Percentiles rank a stretch among this genome's conserved stretches.
Conservation (phyloP, 2,329 filamentous ascomycete species). For the Fusarium sp. region DNA sequence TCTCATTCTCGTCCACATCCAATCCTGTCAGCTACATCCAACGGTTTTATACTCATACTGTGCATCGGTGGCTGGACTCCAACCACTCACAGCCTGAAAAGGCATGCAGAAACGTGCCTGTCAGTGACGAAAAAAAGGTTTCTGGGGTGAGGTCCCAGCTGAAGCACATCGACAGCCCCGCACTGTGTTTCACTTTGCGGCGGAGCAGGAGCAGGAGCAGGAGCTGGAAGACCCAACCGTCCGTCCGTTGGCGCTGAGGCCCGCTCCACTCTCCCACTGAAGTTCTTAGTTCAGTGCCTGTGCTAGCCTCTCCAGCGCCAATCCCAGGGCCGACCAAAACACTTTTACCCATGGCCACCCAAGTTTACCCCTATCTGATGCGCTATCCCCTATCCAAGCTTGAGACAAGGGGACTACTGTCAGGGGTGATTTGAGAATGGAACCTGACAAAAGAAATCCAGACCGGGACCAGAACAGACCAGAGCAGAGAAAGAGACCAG, state of each 20-base stretch:
- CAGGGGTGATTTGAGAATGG: conserved; percentile 34
- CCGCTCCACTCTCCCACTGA: conserved; percentile 14
- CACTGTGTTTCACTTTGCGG: conserved; percentile 41
- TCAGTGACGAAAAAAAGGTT: conserved; percentile 23
- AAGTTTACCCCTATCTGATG: conserved; percentile 41
- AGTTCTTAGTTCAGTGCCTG: background rate
- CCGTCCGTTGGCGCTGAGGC: conserved; percentile 30
- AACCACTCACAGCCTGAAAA: conserved; percentile 22
- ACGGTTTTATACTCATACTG: conserved; percentile 21
- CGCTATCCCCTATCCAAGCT: conserved; percentile 41
- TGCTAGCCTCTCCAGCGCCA: conserved; percentile 1
- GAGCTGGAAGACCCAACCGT: conserved; percentile 8
- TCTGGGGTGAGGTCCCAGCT: conserved; percentile 14
- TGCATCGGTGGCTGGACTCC: conserved; percentile 26
- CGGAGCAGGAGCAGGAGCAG: background rate
- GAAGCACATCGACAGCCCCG: conserved; percentile 16
- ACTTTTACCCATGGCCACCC: conserved; percentile 10
- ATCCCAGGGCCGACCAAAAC: conserved; percentile 25
- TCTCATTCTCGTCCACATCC: conserved; percentile 4
- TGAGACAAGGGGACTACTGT: conserved; percentile 33
- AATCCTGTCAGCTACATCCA: background rate
- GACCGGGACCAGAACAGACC: background rate
- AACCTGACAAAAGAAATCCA: conserved; percentile 10
- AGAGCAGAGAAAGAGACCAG: conserved; percentile 1
- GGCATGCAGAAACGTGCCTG: conserved; percentile 21